phyloP scores from a whole-genome alignment of 2,329 filamentous ascomycete genomes.

The Daldinia sp. region DNA sequence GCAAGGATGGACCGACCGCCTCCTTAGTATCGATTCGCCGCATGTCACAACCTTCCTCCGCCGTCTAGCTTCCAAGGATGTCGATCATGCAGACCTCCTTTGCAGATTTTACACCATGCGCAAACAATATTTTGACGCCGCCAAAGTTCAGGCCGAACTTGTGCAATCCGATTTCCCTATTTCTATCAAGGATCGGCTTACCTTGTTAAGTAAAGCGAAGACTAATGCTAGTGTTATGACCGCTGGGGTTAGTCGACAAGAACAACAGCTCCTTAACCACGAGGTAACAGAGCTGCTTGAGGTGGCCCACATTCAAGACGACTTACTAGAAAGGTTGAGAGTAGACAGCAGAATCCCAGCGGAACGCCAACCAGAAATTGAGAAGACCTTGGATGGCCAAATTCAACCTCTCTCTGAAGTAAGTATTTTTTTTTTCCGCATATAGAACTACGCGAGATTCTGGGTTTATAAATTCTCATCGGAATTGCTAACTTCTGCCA shows the following conservation, averaged over 20 bases:
- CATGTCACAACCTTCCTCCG: constrained; percentile 89
- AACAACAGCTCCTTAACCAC: constrained; percentile 86
- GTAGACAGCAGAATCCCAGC: constrained; percentile 76
- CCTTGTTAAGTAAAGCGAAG: constrained; percentile 89
- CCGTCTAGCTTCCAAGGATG: constrained; percentile 77
- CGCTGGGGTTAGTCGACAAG: constrained; percentile 79
- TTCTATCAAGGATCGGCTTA: constrained; percentile 85
- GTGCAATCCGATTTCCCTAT: constrained; percentile 86
- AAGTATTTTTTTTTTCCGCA: constrained; percentile 54
- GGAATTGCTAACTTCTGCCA: constrained; percentile 27
- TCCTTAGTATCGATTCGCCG: constrained; percentile 85
- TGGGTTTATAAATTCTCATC: not conserved
- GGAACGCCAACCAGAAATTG: constrained; percentile 73
- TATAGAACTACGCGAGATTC: not conserved
- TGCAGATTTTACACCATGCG: constrained; percentile 93
- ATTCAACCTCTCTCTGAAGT: constrained; percentile 82
- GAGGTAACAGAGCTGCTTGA: constrained; percentile 89
- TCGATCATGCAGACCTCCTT: constrained; percentile 87
- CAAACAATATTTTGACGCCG: constrained; percentile 85
- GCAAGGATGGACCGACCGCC: constrained; percentile 84
- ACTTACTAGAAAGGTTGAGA: constrained; percentile 82
- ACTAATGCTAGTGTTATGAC: constrained; percentile 90
- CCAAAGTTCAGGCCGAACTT: constrained; percentile 84
- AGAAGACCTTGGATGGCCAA: constrained; percentile 78
- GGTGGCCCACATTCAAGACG: constrained; percentile 94